Evolutionary conservation across 2,329 filamentous ascomycete species (phyloP).

Genomic region (Neonectria hederae): DNA sequence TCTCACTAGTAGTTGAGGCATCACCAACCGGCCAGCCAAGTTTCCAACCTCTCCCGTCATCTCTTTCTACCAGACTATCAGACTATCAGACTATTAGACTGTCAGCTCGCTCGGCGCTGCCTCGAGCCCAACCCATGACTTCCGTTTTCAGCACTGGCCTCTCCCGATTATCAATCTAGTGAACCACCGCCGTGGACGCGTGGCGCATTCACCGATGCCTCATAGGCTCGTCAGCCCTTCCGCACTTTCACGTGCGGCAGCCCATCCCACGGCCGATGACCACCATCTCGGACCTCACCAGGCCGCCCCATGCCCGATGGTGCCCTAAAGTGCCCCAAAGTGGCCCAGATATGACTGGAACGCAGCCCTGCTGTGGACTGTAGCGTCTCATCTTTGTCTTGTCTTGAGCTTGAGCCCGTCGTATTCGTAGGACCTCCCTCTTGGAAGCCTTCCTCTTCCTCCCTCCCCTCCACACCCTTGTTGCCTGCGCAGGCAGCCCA

Average conservation of each 20-base stretch:
- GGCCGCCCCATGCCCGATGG: slow-evolving; percentile 1
- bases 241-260: slow-evolving; percentile 38
- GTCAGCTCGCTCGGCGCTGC: slow-evolving; percentile 34
- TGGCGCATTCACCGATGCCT: slow-evolving; percentile 36
- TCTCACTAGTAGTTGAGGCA: no score
- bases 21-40: slow-evolving; percentile 29
- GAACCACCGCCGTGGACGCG: slow-evolving; percentile 32
- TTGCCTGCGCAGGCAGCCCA: slow-evolving; percentile 26
- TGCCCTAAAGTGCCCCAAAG: neutral
- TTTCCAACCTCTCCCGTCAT: neutral
- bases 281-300: slow-evolving; percentile 36
- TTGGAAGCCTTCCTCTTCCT: neutral
- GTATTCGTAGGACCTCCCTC: neutral
- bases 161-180: slow-evolving; percentile 29
- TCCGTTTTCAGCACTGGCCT: slow-evolving; percentile 33
- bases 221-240: slow-evolving; percentile 32
- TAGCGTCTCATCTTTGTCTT: slow-evolving; percentile 22
- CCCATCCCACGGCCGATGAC: slow-evolving; percentile 37
- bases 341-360: slow-evolving; percentile 35
- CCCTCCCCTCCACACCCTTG: neutral
- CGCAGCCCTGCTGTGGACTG: slow-evolving; percentile 23
- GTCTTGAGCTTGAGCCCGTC: slow-evolving; percentile 3
- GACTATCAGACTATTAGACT: no score
- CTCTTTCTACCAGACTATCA: no score
- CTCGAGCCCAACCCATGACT: slow-evolving; percentile 40